These are phyloP conservation scores for Macrolepiota albuminosa DNA, from an alignment of 768 basidiomycete genomes.

Conservation along the genomic window DNA sequence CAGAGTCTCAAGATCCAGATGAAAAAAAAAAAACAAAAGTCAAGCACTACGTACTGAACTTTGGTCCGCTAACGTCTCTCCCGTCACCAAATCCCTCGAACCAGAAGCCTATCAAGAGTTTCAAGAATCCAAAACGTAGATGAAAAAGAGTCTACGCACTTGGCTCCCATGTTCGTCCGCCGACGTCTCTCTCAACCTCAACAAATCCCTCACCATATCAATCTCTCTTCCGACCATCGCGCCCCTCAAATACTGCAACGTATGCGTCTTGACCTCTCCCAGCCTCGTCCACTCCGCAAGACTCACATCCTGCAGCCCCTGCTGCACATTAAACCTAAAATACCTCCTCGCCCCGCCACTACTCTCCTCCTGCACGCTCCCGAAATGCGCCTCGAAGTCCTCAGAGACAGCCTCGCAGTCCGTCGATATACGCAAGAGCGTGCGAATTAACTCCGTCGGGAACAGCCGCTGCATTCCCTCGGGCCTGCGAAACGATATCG, in stretches of 20 bases:
- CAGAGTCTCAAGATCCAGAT: no score
- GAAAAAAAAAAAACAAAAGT: no score
- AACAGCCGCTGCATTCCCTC: background rate
- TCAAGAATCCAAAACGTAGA: no score
- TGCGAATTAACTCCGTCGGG: background rate
- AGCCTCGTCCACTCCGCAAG: slow-evolving; percentile 7
- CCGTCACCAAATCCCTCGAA: no score
- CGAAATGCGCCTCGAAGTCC: background rate
- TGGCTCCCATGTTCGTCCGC: background rate
- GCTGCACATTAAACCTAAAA: slow-evolving; percentile 13
- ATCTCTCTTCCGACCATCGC: background rate
- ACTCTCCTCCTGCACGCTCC: background rate
- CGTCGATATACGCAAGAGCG: slow-evolving; percentile 1
- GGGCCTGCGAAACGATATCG: background rate
- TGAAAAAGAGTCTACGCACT: no score
- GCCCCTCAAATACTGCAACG: background rate
- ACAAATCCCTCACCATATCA: background rate
- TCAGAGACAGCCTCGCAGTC: slow-evolving; percentile 7
- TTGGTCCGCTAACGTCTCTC: no score
- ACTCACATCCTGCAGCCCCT: slow-evolving; percentile 9
- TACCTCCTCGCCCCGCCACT: background rate
- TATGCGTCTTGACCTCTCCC: slow-evolving; percentile 9
- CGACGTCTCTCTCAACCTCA: background rate
- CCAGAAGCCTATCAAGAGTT: no score
- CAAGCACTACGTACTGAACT: background rate